Percentiles rank a stretch among this genome's conserved stretches.
These are phyloP conservation scores for Saturnispora sekii DNA, from an alignment of 805 yeast species.

Conservation along the genomic window DNA sequence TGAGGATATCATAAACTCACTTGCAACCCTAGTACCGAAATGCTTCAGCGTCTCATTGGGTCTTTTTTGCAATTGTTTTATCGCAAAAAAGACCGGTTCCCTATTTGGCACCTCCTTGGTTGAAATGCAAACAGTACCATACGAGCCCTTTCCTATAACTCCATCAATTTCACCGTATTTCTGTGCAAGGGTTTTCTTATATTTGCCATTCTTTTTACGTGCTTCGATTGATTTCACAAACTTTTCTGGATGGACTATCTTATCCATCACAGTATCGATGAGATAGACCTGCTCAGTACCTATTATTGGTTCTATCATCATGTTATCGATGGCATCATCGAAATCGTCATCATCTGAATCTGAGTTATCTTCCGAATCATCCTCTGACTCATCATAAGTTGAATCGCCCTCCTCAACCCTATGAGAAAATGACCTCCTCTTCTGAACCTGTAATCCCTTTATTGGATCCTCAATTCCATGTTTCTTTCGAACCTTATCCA, in stretches of 20 bases:
- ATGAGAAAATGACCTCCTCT: conserved; percentile 2
- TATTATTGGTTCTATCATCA: conserved; percentile 37
- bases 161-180: conserved; percentile 46
- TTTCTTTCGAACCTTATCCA: conserved; percentile 6
- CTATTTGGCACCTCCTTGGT: conserved; percentile 33
- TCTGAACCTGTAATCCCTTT: conserved; percentile 2
- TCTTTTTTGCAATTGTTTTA: conserved; percentile 62
- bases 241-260: conserved; percentile 34
- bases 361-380: conserved; percentile 20
- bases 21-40: conserved; percentile 65
- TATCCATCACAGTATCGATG: conserved; percentile 38
- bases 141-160: conserved; percentile 38
- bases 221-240: conserved; percentile 22
- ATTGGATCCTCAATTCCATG: conserved; percentile 7
- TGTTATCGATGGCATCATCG: conserved; percentile 31
- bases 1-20: conserved; percentile 83
- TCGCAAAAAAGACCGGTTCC: conserved; percentile 50
- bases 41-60: conserved; percentile 46
- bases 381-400: conserved; percentile 9
- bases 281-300: conserved; percentile 40
- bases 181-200: conserved; percentile 29
- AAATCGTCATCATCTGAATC: conserved; percentile 26
- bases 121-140: conserved; percentile 37
- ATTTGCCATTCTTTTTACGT: conserved; percentile 14
- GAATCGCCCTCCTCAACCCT: conserved; percentile 7